Evolutionary conservation across 768 basidiomycete species (phyloP), one percentile per base, ranked within the genome.

Genomic region (Gautieria morchelliformis): DNA sequence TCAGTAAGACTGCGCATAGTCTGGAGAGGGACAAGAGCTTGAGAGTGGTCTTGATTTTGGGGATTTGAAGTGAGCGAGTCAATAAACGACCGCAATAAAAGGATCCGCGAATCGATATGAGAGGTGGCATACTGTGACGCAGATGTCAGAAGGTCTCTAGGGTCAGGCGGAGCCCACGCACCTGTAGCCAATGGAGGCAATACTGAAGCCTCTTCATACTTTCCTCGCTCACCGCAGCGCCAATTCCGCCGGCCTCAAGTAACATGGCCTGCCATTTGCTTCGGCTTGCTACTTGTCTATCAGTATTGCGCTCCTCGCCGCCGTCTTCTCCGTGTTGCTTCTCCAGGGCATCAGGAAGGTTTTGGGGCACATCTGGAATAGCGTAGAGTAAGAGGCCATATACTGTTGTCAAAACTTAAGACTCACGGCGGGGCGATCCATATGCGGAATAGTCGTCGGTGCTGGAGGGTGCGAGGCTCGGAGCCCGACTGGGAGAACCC

Each of bases 171-270:
- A n/a, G 22, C 19, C 44, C 9, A 41, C 15, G 19, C n/a, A 90
- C 89, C 75, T 89, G 85, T 17, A 95, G 74, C 90, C 91, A 94
- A 58, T 89, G 82, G 30, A 95, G 67, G 69, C 89, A 92, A 66
- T 93, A 94, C 66, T 84, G 83, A 41, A 95, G 70, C 53, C 87
- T 75, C 56, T 88, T 76, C 87, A 95, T 88, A 64, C 85, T 92
- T 69, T 94, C 93, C 61, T 93, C 91, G 68, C 90, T 92, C 33
- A 94, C 75, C 8, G 93, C 92, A 0, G 89, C 90, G 58, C 90
- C 81, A 35, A 95, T 75, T 0, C 92, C 92, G 14, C 92, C 90
- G 2, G 90, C 92, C 69, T 94, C 92, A 22, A 87, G 74, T 41
- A 94, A 72, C 27, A 93, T 79, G 0, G 86, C 80, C 63, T 93